phyloP scores from a whole-genome alignment of 148 eudicot species.

The Nepenthes gracilis region DNA sequence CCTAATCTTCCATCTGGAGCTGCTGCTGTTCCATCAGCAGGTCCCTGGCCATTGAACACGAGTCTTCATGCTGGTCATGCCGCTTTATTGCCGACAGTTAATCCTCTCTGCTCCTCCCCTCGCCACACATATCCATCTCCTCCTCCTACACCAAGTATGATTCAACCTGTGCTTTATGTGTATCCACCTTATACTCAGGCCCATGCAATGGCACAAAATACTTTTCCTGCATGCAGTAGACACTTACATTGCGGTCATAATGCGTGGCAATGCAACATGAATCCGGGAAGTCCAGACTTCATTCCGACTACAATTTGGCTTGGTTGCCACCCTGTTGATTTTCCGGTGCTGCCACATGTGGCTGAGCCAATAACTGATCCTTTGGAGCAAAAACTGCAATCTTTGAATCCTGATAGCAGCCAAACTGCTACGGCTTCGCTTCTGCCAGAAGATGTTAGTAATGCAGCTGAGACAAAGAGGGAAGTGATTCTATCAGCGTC shows the following conservation, averaged over 20 bases:
- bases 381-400: conserved; percentile 25
- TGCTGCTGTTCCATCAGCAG: conserved; percentile 37
- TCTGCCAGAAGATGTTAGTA: conserved; percentile 42
- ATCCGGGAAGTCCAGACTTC: conserved; percentile 37
- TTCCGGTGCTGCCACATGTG: conserved; percentile 49
- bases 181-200: conserved; percentile 83
- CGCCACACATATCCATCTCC: conserved; percentile 83
- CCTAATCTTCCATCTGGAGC: conserved; percentile 52
- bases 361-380: conserved; percentile 53
- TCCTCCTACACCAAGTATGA: conserved; percentile 75
- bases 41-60: conserved; percentile 90
- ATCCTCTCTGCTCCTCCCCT: conserved; percentile 63
- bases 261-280: conserved; percentile 71
- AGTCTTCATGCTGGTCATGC: conserved; percentile 55
- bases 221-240: conserved; percentile 38
- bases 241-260: conserved; percentile 67
- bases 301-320: conserved; percentile 59
- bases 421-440: conserved; percentile 23
- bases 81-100: conserved; percentile 31
- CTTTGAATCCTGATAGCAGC: conserved; percentile 19
- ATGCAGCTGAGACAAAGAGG: conserved; percentile 34
- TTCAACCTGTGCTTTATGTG: conserved; percentile 67
- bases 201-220: conserved; percentile 37
- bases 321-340: conserved; percentile 59
- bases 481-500: conserved; percentile 33